A percentile compares a stretch with the other conserved stretches of the same genome.
phyloP scores from a whole-genome alignment of 2,329 filamentous ascomycete species.

The Blumeriella jaapii region DNA sequence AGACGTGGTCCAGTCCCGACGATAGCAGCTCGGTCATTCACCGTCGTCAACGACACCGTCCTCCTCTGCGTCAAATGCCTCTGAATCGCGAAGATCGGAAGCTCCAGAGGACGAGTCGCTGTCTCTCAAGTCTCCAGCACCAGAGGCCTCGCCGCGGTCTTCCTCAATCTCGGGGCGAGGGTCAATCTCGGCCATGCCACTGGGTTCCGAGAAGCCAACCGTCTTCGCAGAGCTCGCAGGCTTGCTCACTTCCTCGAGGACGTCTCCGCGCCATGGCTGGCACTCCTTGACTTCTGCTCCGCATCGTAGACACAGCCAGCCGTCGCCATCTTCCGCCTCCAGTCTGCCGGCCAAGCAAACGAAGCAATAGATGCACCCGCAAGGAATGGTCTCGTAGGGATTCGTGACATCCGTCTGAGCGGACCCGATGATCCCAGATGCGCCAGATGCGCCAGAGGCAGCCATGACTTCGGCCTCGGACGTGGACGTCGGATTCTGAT shows the following conservation, averaged over 20 bases:
- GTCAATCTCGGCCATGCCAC: constrained; percentile 15
- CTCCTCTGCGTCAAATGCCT: constrained; percentile 23
- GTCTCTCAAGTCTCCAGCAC: constrained; percentile 13
- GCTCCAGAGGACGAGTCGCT: constrained; percentile 12
- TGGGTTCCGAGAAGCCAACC: constrained; percentile 43
- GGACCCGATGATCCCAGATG: constrained; percentile 70
- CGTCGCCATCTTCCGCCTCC: constrained; percentile 87
- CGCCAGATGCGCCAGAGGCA: constrained; percentile 53
- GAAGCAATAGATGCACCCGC: constrained; percentile 90
- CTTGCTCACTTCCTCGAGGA: constrained; percentile 46
- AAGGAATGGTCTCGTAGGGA: constrained; percentile 83
- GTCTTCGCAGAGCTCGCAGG: constrained; percentile 36
- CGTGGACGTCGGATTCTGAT: constrained; percentile 64
- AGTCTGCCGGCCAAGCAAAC: constrained; percentile 85
- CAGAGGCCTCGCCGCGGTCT: constrained; percentile 23
- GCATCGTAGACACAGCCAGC: constrained; percentile 84
- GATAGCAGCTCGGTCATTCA: too few species aligned
- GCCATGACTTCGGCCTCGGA: constrained; percentile 69
- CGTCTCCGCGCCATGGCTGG: constrained; percentile 83
- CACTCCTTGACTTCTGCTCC: constrained; percentile 76
- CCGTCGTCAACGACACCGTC: constrained; percentile 20
- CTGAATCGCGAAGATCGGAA: constrained; percentile 18
- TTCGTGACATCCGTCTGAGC: constrained; percentile 92
- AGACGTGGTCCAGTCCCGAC: too few species aligned
- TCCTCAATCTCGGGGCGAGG: constrained; percentile 16